These are phyloP conservation scores for Telopea speciosissima DNA, from an alignment of 177 flowering plant genomes.

Conservation along the genomic window DNA sequence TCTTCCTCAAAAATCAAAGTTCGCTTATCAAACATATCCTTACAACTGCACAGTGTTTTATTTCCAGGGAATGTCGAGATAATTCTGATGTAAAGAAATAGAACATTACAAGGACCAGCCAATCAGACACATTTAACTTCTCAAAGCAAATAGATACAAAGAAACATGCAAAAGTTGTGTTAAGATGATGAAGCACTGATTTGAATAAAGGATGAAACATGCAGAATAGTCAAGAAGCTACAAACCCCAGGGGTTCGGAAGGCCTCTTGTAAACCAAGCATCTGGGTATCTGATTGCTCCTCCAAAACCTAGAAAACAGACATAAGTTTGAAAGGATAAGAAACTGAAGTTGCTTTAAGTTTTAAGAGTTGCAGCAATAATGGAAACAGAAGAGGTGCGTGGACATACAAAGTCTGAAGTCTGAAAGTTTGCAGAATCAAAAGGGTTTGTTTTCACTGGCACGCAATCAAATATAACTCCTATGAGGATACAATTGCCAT, in stretches of 20 bases:
- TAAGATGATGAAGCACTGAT: background rate
- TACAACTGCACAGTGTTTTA: background rate
- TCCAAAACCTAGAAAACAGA: slow-evolving; percentile 36
- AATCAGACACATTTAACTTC: background rate
- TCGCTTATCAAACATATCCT: too few relatives aligned
- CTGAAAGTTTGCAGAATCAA: slow-evolving; percentile 39
- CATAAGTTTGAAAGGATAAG: background rate
- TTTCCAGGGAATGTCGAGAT: background rate
- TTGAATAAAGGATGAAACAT: background rate
- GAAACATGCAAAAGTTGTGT: background rate
- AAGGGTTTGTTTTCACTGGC: slow-evolving; percentile 39
- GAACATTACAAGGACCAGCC: background rate
- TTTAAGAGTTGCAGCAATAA: background rate
- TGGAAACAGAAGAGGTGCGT: slow-evolving; percentile 6
- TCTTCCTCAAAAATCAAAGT: background rate
- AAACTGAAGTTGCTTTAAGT: background rate
- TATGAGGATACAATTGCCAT: background rate
- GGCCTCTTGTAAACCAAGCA: slow-evolving; percentile 49
- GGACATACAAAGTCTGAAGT: slow-evolving; percentile 52
- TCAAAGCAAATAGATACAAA: background rate
- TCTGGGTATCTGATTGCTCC: slow-evolving; percentile 48
- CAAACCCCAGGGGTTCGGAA: slow-evolving; percentile 84
- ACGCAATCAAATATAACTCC: slow-evolving; percentile 9
- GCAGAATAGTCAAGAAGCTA: slow-evolving; percentile 10
- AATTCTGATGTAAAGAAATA: too few relatives aligned